A percentile compares a stretch with the other conserved stretches of the same genome.
Conservation (phyloP, 805 yeast genomes). For the Candida chilensis region DNA sequence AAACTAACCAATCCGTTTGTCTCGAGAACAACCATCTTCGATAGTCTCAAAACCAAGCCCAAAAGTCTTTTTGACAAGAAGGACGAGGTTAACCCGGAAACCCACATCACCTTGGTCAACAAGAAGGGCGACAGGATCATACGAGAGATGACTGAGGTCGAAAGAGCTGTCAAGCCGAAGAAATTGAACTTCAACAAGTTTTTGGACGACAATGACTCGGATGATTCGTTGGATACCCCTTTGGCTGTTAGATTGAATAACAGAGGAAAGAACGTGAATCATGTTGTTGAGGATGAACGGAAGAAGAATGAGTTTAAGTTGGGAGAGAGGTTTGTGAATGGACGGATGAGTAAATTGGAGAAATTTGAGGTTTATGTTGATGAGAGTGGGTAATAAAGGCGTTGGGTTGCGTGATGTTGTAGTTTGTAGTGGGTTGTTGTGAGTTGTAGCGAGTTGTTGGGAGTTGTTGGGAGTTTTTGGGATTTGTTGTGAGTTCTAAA, state of each 20-base stretch:
- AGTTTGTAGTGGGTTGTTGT: too few species aligned
- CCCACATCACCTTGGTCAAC: conserved; percentile 13
- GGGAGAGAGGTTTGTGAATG: neutral
- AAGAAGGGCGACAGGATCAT: conserved; percentile 25
- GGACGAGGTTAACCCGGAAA: neutral
- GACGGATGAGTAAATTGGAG: neutral
- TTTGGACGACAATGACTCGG: neutral
- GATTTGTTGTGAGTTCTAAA: too few species aligned
- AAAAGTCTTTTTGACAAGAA: too few species aligned
- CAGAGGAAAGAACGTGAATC: neutral
- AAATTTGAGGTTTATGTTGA: neutral
- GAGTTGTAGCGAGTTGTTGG: too few species aligned
- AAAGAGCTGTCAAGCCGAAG: conserved; percentile 24
- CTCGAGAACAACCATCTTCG: conserved; percentile 2
- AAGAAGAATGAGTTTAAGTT: neutral
- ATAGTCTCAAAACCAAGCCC: too few species aligned
- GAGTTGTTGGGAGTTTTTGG: too few species aligned
- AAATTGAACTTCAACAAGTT: conserved; percentile 17
- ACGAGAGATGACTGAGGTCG: conserved; percentile 20
- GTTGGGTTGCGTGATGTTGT: too few species aligned
- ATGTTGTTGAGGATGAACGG: neutral
- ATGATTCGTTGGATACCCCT: neutral
- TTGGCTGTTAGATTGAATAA: neutral
- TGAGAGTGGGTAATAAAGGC: too few species aligned
- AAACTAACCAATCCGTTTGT: conserved; percentile 15